phyloP scores from a whole-genome alignment of 352 stramenopile genomes.

The Pythium phragmiticola region DNA sequence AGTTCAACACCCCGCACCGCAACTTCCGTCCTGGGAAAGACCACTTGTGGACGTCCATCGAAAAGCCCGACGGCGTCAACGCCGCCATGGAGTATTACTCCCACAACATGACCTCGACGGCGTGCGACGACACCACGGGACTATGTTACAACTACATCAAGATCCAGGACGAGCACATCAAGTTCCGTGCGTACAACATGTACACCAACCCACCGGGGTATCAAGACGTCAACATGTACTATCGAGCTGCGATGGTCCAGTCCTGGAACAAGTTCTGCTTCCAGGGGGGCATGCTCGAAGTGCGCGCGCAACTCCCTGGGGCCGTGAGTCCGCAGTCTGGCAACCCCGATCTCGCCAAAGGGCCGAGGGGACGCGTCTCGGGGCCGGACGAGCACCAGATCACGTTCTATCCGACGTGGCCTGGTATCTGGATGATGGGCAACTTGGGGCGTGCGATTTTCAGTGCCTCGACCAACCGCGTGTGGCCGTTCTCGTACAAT shows the following conservation, averaged over 20 bases:
- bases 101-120: slow-evolving; percentile 69
- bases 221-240: slow-evolving; percentile 58
- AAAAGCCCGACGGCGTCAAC: slow-evolving; percentile 76
- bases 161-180: slow-evolving; percentile 28
- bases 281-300: slow-evolving; percentile 93
- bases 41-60: slow-evolving; percentile 90
- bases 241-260: slow-evolving; percentile 89
- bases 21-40: slow-evolving; percentile 91
- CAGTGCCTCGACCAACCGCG: slow-evolving; percentile 88
- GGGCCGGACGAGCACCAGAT: slow-evolving; percentile 4
- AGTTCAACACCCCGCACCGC: slow-evolving; percentile 57
- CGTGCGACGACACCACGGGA: slow-evolving; percentile 42
- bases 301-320: slow-evolving; percentile 83
- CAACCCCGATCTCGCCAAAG: slow-evolving; percentile 30
- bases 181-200: slow-evolving; percentile 31
- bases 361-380: not conserved
- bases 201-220: slow-evolving; percentile 45
- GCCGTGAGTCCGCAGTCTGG: slow-evolving; percentile 44
- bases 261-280: slow-evolving; percentile 97
- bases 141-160: slow-evolving; percentile 70
- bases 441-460: slow-evolving; percentile 96
- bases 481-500: slow-evolving; percentile 97
- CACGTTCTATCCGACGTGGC: slow-evolving; percentile 86
- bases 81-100: slow-evolving; percentile 64
- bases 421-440: slow-evolving; percentile 95